phyloP scores from a whole-genome alignment of 345 rosid species.

The Cardamine resedifolia region DNA sequence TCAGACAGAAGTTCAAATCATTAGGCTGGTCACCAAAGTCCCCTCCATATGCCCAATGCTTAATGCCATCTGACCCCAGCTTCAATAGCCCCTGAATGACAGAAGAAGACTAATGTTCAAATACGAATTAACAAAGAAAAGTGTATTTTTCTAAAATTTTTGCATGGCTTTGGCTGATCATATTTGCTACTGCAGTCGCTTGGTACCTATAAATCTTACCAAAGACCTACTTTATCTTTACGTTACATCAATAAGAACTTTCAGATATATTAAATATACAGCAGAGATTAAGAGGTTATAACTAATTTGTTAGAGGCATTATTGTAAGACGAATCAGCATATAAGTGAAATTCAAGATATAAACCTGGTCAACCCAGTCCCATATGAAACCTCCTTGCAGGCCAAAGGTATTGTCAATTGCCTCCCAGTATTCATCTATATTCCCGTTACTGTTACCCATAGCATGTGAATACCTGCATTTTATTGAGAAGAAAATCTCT shows the following conservation, averaged over 20 bases:
- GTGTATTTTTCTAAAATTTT: background rate
- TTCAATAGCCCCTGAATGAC: conserved; percentile 66
- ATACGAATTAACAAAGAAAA: background rate
- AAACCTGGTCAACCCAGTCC: conserved; percentile 99
- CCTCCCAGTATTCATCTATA: conserved; percentile 88
- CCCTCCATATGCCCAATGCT: conserved; percentile 99
- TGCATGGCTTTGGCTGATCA: conserved; percentile 8
- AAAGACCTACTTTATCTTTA: background rate
- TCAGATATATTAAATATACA: background rate
- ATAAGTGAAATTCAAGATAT: conserved; percentile 12
- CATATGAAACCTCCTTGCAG: conserved; percentile 99
- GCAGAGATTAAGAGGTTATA: background rate
- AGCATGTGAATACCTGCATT: conserved; percentile 92
- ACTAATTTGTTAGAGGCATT: background rate
- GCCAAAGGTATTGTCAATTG: conserved; percentile 88
- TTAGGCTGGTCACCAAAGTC: conserved; percentile 95
- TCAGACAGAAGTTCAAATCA: conserved; percentile 92
- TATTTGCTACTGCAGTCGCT: conserved; percentile 17
- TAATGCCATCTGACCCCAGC: conserved; percentile 59
- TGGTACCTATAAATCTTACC: conserved; percentile 12
- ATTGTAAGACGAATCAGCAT: background rate
- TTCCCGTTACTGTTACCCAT: conserved; percentile 98
- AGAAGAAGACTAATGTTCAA: conserved; percentile 17
- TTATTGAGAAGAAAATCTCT: conserved; percentile 10
- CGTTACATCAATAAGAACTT: conserved; percentile 5